These are phyloP conservation scores for Leonotis leonurus DNA, from an alignment of 257 asterid genomes.

Conservation along the genomic window DNA sequence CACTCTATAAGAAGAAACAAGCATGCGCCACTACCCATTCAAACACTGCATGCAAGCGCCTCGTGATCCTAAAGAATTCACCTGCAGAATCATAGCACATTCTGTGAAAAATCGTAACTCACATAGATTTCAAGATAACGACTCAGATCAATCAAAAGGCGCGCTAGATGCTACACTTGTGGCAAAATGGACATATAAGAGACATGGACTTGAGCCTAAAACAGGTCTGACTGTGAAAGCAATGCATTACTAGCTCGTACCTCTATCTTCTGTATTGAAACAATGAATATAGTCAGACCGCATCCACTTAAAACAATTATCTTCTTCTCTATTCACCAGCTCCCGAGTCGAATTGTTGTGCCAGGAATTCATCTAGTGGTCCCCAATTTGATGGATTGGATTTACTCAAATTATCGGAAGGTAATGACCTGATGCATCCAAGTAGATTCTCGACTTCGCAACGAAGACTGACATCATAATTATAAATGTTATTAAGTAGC, in stretches of 20 bases:
- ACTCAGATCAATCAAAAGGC: too few relatives aligned
- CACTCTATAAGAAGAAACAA: conserved; percentile 16
- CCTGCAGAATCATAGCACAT: conserved; percentile 8
- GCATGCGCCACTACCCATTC: neutral
- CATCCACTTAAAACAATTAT: conserved; percentile 19
- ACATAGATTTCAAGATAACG: too few relatives aligned
- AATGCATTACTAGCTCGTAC: conserved; percentile 9
- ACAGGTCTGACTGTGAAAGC: neutral
- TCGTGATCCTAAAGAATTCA: conserved; percentile 11
- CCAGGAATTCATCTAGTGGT: conserved; percentile 76
- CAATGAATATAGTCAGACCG: conserved; percentile 12
- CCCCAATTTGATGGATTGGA: conserved; percentile 73
- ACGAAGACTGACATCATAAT: conserved; percentile 40
- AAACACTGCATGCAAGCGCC: neutral
- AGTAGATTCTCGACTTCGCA: conserved; percentile 72
- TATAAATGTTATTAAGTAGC: conserved; percentile 6
- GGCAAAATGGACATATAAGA: too few relatives aligned
- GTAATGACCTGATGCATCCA: conserved; percentile 88
- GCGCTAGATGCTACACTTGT: too few relatives aligned
- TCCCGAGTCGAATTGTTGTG: conserved; percentile 41
- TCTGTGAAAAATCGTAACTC: neutral
- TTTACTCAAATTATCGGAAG: conserved; percentile 55
- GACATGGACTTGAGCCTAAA: too few relatives aligned
- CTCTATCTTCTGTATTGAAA: conserved; percentile 22
- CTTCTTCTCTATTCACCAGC: conserved; percentile 37